phyloP scores from a whole-genome alignment of 352 stramenopile species.

The Phytophthora aleatoria region DNA sequence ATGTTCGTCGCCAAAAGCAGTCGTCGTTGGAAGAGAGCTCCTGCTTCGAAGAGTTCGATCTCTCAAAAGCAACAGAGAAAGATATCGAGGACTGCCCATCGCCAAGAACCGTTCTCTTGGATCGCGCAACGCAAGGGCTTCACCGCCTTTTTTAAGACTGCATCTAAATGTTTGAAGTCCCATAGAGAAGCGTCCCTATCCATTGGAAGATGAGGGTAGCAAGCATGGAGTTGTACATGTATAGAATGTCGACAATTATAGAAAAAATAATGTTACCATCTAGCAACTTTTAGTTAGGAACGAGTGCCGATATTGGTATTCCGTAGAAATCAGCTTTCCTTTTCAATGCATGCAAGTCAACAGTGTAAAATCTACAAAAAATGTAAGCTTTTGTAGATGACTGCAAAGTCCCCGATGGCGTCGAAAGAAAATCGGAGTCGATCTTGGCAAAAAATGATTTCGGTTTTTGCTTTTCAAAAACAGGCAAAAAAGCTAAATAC shows the following conservation, averaged over 20 bases:
- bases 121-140: constrained; percentile 25
- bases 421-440: too few relatives aligned
- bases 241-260: neutral
- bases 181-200: constrained; percentile 3
- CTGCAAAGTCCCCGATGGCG: too few relatives aligned
- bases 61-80: constrained; percentile 11
- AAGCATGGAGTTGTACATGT: constrained; percentile 5
- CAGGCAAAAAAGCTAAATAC: too few relatives aligned
- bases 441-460: too few relatives aligned
- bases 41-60: constrained; percentile 25
- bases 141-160: constrained; percentile 18
- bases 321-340: too few relatives aligned
- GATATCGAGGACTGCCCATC: neutral
- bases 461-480: too few relatives aligned
- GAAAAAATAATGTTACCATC: neutral
- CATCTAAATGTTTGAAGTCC: neutral
- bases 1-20: constrained; percentile 14
- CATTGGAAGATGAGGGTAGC: constrained; percentile 20
- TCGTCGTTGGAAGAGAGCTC: constrained; percentile 2
- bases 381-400: too few relatives aligned
- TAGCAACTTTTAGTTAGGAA: too few relatives aligned
- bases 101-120: constrained; percentile 4
- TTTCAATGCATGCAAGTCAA: too few relatives aligned
- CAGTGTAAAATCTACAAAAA: too few relatives aligned
- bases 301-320: too few relatives aligned